Base-by-base conservation (phyloP, 2,329 filamentous ascomycete species). In the Alternaria conjuncta region DNA sequence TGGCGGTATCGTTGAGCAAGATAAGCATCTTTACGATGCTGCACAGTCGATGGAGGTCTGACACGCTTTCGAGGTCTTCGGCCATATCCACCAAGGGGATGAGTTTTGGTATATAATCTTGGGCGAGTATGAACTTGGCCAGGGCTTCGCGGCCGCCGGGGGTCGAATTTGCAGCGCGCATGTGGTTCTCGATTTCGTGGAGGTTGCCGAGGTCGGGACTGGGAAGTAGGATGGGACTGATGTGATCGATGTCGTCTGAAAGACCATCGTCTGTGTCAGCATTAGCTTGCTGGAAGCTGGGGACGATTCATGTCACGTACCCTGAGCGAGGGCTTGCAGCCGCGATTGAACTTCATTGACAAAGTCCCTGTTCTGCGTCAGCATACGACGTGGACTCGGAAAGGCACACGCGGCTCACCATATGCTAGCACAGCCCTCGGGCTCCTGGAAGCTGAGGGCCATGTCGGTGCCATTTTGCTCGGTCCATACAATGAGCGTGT, bases 1-100 rank as follows among this genome's bases (percentile, higher is more conserved):
- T 97, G 63, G 90, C 87, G 28, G 92, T 97, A 78, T 99, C 96
- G 82, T 98, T 99, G 67, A 98, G 88, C 57, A 98, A 84, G 57
- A 99, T 96, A 60, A 98, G 87, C 63, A 91, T 92, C 85, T 99
- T 99, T 92, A 97, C 96, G 78, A 99, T 97, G 79, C 94, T 97
- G 87, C 96, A 99, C 49, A 99, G 84, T 51, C 92, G 89, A 79
- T 98, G 96, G 64, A 99, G 83, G 76, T 98, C 95, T 21, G 88
- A 82, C 9, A 97, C 84, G 78, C 92, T 94, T 81, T 99, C 93
- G 63, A 97, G 86, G 74, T 97, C 93, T 80, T 99, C 96, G 10
- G 96, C 95, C 82, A 92, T 90, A 63, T 92, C 88, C 50, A 99
- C 92, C 55, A 98, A 81, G 1, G 93, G 93, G 55, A 96, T 90